phyloP scores from a whole-genome alignment of 768 basidiomycete species.

The Lyophyllum shimeji region DNA sequence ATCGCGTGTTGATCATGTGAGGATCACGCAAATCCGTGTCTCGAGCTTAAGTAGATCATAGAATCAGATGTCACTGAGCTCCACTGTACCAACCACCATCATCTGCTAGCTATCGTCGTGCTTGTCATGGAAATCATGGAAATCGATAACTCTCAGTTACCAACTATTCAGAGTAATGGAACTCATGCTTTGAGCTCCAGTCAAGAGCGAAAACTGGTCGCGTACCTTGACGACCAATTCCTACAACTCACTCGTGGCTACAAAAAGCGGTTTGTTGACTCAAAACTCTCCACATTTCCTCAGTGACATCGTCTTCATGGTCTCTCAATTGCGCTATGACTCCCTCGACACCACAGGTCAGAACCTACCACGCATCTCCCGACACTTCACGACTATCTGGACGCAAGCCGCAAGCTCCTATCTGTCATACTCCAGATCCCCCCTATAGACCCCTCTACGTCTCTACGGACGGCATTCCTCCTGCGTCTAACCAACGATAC shows the following conservation, averaged over 20 bases:
- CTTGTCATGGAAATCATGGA: not conserved
- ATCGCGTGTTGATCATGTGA: not conserved
- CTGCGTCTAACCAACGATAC: slow-evolving; percentile 72
- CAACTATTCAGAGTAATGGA: not conserved
- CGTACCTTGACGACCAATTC: slow-evolving; percentile 65
- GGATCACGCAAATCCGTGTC: not conserved
- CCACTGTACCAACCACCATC: not conserved
- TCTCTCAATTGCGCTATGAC: not conserved
- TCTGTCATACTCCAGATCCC: slow-evolving; percentile 52
- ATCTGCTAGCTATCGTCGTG: not conserved
- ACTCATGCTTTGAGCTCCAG: slow-evolving; percentile 39
- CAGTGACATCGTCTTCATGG: slow-evolving; percentile 1
- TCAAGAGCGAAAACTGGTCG: slow-evolving; percentile 66
- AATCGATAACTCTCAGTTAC: not conserved
- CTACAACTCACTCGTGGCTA: slow-evolving; percentile 65
- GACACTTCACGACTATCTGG: slow-evolving; percentile 61
- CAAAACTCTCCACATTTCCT: not conserved
- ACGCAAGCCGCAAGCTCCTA: slow-evolving; percentile 54
- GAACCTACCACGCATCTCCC: slow-evolving; percentile 51
- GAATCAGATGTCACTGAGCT: no score
- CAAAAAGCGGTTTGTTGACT: slow-evolving; percentile 66
- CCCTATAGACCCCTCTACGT: slow-evolving; percentile 67
- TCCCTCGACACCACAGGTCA: slow-evolving; percentile 31
- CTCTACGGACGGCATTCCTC: slow-evolving; percentile 65
- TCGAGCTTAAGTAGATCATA: no score